Conservation (phyloP, 1,284 basidiomycete genomes). For the Leccinum holopus region DNA sequence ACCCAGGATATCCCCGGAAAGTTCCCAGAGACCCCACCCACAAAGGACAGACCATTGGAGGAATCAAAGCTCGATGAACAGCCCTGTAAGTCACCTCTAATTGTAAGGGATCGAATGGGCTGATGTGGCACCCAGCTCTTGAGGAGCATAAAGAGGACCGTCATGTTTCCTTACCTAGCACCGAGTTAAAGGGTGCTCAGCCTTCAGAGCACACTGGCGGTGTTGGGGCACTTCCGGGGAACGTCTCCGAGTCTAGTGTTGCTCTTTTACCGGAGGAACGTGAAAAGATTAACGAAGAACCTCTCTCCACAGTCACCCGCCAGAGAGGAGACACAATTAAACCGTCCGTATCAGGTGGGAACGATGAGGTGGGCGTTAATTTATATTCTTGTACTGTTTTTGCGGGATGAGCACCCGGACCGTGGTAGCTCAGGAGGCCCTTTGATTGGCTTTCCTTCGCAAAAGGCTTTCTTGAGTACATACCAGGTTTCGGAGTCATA, state of each 20-base stretch:
- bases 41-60: neutral
- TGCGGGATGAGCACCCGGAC: neutral
- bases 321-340: conserved; percentile 26
- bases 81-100: conserved; percentile 12
- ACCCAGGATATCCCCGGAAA: conserved; percentile 11
- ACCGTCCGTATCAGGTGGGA: neutral
- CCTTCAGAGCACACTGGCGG: conserved; percentile 28
- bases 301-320: conserved; percentile 1
- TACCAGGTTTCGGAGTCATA: neutral
- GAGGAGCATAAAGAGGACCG: neutral
- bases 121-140: conserved; percentile 12
- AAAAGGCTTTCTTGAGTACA: neutral
- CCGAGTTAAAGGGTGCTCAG: conserved; percentile 27
- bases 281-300: conserved; percentile 9
- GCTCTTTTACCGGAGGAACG: conserved; percentile 35
- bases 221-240: conserved; percentile 34
- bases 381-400: neutral
- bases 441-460: neutral
- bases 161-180: conserved; percentile 27
- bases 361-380: conserved; percentile 24
- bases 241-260: conserved; percentile 33
- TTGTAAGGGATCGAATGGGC: neutral
- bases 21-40: neutral
- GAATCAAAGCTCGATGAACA: conserved; percentile 1
- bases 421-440: neutral